phyloP scores from a whole-genome alignment of 78 protist genomes.

The Tieghemostelium lacteum region DNA sequence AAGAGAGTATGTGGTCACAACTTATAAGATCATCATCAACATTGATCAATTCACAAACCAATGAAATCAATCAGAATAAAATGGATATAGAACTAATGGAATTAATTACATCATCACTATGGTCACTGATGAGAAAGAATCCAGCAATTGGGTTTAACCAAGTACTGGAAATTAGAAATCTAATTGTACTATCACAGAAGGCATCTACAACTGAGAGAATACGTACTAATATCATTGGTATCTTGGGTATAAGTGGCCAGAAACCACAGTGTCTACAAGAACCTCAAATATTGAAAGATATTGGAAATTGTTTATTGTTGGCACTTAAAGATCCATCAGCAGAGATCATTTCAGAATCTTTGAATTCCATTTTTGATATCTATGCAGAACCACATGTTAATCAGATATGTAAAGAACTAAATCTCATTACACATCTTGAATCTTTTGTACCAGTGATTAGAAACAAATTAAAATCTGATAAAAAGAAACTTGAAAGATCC shows the following conservation, averaged over 20 bases:
- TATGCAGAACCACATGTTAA: slow-evolving; percentile 71
- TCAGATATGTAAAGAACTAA: slow-evolving; percentile 6
- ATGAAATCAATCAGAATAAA: slow-evolving; percentile 10
- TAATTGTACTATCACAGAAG: slow-evolving; percentile 13
- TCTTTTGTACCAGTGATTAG: slow-evolving; percentile 43
- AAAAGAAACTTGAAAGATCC: slow-evolving; percentile 57
- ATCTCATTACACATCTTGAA: slow-evolving; percentile 27
- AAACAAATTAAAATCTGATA: slow-evolving; percentile 57
- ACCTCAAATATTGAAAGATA: slow-evolving; percentile 19
- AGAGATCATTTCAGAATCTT: slow-evolving; percentile 37
- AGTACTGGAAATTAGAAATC: slow-evolving; percentile 30
- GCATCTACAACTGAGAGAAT: slow-evolving; percentile 14
- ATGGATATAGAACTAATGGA: slow-evolving; percentile 41
- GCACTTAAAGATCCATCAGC: slow-evolving; percentile 24
- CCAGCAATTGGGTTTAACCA: slow-evolving; percentile 41
- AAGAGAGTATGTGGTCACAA: slow-evolving; percentile 30
- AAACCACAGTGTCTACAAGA: slow-evolving; percentile 17
- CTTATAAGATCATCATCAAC: slow-evolving; percentile 20
- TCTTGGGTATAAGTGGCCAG: slow-evolving; percentile 65
- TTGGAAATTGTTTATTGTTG: slow-evolving; percentile 30
- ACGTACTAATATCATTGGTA: slow-evolving; percentile 68
- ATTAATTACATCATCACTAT: slow-evolving; percentile 39
- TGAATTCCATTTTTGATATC: slow-evolving; percentile 67
- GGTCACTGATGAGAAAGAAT: slow-evolving; percentile 69
- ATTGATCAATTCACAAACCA: background rate